Evolutionary conservation across 2,329 filamentous ascomycete species (phyloP).

Genomic region (Fusarium goolgardi): DNA sequence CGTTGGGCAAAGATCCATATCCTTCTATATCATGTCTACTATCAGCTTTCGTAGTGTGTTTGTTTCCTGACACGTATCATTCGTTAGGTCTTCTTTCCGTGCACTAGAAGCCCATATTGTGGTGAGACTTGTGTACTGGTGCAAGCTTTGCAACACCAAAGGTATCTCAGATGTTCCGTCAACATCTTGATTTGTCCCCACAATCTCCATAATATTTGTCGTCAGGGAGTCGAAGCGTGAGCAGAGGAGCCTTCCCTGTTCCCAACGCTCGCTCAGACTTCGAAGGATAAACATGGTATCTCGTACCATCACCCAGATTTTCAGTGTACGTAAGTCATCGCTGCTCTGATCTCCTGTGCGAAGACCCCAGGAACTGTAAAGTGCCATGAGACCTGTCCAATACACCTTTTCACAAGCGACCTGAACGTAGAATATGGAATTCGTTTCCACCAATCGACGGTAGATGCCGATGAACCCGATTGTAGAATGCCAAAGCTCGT

Average conservation of each 20-base stretch:
- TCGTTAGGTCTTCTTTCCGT: rapidly evolving
- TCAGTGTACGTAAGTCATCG: rapidly evolving
- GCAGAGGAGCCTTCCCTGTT: background rate
- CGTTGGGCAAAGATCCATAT: too few relatives aligned
- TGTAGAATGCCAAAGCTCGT: constrained; percentile 5
- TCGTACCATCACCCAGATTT: constrained; percentile 13
- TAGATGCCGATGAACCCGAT: constrained; percentile 8
- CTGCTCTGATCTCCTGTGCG: rapidly evolving
- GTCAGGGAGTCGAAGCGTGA: background rate
- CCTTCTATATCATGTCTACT: background rate
- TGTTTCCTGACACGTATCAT: background rate
- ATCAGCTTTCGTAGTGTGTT: background rate
- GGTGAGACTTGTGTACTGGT: constrained; percentile 12
- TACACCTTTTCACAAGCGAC: constrained; percentile 18
- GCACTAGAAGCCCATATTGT: background rate
- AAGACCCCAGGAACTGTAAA: constrained; percentile 8
- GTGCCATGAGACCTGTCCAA: constrained; percentile 1
- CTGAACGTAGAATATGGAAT: constrained; percentile 22
- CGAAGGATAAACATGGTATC: constrained; percentile 9
- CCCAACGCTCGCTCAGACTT: constrained; percentile 11
- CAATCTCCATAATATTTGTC: background rate
- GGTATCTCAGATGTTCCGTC: rapidly evolving
- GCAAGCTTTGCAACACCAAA: background rate
- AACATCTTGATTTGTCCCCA: rapidly evolving
- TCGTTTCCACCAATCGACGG: background rate